Conservation (phyloP, 305 asterid species). For the Plantago lanceolata region DNA sequence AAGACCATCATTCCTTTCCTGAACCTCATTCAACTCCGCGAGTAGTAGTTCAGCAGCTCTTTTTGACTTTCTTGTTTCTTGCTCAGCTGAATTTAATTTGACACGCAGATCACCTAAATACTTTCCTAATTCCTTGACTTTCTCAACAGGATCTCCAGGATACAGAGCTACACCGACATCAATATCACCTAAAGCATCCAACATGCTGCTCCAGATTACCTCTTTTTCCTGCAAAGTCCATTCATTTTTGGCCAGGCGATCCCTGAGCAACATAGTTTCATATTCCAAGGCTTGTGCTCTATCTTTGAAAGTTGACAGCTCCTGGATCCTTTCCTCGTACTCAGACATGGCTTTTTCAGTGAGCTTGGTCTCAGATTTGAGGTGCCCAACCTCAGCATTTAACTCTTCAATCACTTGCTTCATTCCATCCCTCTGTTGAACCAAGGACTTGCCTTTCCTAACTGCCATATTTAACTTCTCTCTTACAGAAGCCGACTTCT, state of each 20-base stretch:
- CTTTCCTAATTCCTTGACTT: constrained; percentile 49
- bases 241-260: constrained; percentile 57
- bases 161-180: constrained; percentile 34
- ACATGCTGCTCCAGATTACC: constrained; percentile 47
- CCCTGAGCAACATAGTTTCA: constrained; percentile 54
- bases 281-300: constrained; percentile 54
- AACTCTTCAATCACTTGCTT: constrained; percentile 72
- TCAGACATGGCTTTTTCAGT: constrained; percentile 48
- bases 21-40: constrained; percentile 95
- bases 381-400: constrained; percentile 55
- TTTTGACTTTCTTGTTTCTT: constrained; percentile 77
- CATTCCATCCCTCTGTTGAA: constrained; percentile 84
- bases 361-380: constrained; percentile 47
- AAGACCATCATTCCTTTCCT: constrained; percentile 85
- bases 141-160: constrained; percentile 53
- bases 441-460: constrained; percentile 89
- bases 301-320: constrained; percentile 50
- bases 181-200: constrained; percentile 46
- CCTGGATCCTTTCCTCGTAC: constrained; percentile 50
- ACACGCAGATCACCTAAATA: constrained; percentile 44
- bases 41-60: constrained; percentile 87
- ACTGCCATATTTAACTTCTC: constrained; percentile 92
- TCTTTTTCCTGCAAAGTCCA: constrained; percentile 52
- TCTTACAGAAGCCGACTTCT: constrained; percentile 69
- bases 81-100: constrained; percentile 47